Base-by-base conservation (phyloP, 495 filamentous ascomycete genomes). In the Annulohypoxylon bovei region DNA sequence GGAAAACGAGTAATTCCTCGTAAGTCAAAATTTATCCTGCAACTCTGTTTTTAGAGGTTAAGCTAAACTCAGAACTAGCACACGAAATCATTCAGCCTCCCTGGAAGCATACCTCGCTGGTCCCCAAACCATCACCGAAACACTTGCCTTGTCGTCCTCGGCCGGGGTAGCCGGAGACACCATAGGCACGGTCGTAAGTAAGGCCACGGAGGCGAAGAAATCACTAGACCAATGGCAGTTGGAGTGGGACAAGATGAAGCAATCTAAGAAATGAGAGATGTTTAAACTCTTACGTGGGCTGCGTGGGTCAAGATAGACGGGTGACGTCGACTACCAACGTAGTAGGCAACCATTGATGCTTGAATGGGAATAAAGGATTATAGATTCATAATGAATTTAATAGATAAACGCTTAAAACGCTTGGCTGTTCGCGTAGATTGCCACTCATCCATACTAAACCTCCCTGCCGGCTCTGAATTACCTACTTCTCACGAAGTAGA, bases 401-500 rank as follows among this genome's bases (percentile, higher is more conserved):
- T 6, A 42, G 20, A 2, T 42, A 5, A 42, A 42, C 4, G 12
- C n/a, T n/a, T n/a, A 42, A 16, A 42, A 42, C 39, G 39, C 39
- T 42, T 18, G 39, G 20, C 5, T 6, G 16, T 12, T 47, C 20
- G 12, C 9, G 6, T 12, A 25, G 7, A 22, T 6, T 12, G 23
- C 18, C 7, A 47, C 3, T 6, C 18, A 18, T 11, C 16, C 3
- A 25, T 23, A 9, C 18, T 6, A 23, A 6, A 1, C 1, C 9
- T 47, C 0, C 44, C 6, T 12, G n/a, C 9, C 11, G 7, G 12
- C 20, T 16, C 25, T 16, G 14, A 30, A 28, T 30, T 47, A 65
- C 16, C 40, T 65, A n/a, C 44, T 37, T 70, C 46, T 70, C 67
- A 7, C 37, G 54, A 44, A 70, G 27, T 8, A 65, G 27, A 4